phyloP scores from a whole-genome alignment of 2,329 filamentous ascomycete genomes.

The Pseudogymnoascus sp. region DNA sequence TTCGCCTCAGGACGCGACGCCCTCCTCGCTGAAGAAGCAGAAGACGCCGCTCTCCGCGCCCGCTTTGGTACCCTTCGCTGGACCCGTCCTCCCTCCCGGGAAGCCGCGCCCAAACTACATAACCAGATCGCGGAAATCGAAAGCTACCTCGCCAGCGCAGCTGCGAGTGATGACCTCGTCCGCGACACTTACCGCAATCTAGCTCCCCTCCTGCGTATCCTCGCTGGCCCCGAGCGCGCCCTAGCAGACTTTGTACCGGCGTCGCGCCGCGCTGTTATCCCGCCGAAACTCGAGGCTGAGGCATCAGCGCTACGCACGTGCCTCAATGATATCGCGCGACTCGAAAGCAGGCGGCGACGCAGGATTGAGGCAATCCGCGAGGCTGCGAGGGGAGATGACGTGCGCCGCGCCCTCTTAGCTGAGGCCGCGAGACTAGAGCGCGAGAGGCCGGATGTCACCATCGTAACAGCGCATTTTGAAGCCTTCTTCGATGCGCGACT shows the following conservation, averaged over 20 bases:
- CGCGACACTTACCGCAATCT: slow-evolving; percentile 70
- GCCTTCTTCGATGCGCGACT: slow-evolving; percentile 79
- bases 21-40: slow-evolving; percentile 69
- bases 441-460: slow-evolving; percentile 72
- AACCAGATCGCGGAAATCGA: slow-evolving; percentile 57
- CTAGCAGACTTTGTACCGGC: slow-evolving; percentile 86
- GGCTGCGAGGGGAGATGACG: slow-evolving; percentile 79
- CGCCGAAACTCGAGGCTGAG: slow-evolving; percentile 70
- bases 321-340: slow-evolving; percentile 74
- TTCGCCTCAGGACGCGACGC: slow-evolving; percentile 79
- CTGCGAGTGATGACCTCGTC: slow-evolving; percentile 52
- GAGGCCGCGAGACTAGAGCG: slow-evolving; percentile 82
- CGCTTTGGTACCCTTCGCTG: slow-evolving; percentile 86
- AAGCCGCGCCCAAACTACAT: slow-evolving; percentile 46
- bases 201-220: slow-evolving; percentile 63
- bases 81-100: slow-evolving; percentile 59
- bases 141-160: slow-evolving; percentile 70
- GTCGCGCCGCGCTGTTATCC: slow-evolving; percentile 69
- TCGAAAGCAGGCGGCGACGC: slow-evolving; percentile 72
- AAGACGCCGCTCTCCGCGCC: slow-evolving; percentile 66
- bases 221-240: slow-evolving; percentile 71
- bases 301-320: slow-evolving; percentile 67
- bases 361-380: slow-evolving; percentile 72
- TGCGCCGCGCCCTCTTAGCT: slow-evolving; percentile 71
- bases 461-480: slow-evolving; percentile 87